Base-by-base conservation (phyloP, 768 basidiomycete genomes). In the Leccinum boreale region DNA sequence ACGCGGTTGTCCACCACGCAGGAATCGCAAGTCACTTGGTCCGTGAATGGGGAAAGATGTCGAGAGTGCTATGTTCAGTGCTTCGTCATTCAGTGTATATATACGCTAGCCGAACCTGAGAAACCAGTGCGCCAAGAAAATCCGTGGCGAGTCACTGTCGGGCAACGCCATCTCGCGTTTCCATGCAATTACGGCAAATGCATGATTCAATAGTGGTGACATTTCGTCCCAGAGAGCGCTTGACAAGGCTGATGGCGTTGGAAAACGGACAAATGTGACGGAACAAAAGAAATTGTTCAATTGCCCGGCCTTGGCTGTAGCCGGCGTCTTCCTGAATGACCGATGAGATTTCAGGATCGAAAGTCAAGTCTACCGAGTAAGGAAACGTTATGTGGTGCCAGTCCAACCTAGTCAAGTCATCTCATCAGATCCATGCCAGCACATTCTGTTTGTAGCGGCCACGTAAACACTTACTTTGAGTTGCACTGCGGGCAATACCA, bases 41-140 rank as follows among this genome's bases (percentile, higher is more conserved):
- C 39, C 36, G 59, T 62, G 52, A 50, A 54, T 12, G 46, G 33
- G 26, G 47, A 33, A 5, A 33, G 36, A 39, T 24, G 46, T 17
- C 6, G n/a, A 35, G 26, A 6, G 12, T 12, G 44, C 23, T 45
- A 42, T 44, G 42, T 44, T 44, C 42, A 44, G 19, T 19, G 42
- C 19, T 47, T 31, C 3, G 42, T 9, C 28, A 29, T 36, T 55
- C 47, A 58, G 14, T 15, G 35, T 35, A 44, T 44, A 44, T 44
- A 44, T 44, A 44, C 19, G 5, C 42, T 12, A 19, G 7, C 42
- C 19, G 19, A 4, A 19, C 19, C 21, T 19, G 42, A 15, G 31
- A 50, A 56, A 56, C 44, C 63, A 24, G 60, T 65, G 36, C 52
- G 56, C 60, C 60, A 56, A 61, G 63, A 49, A 17, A 64, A 35